Percentiles rank a stretch among this genome's conserved stretches.
phyloP scores from a whole-genome alignment of 495 filamentous ascomycete species.

The Xylaria longipes region DNA sequence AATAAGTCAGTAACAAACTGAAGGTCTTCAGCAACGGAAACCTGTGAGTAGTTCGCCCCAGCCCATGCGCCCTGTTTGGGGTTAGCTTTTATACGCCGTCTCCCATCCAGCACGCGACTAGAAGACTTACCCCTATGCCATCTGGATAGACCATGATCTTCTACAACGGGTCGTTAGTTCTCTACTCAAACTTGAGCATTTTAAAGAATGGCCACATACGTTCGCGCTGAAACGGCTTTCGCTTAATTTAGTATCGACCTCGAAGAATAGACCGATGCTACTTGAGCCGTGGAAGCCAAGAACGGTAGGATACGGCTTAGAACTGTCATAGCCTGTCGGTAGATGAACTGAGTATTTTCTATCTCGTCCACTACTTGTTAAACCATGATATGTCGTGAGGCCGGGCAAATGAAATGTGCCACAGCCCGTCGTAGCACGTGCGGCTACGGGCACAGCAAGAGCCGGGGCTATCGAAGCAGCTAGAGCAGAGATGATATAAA shows the following conservation, averaged over 20 bases:
- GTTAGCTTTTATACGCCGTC: conserved; percentile 8
- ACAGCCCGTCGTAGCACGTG: conserved; percentile 32
- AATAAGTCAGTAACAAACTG: conserved; percentile 58
- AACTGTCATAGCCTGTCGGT: conserved; percentile 33
- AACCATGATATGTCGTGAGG: conserved; percentile 32
- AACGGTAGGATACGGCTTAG: conserved; percentile 36
- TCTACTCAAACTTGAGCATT: background rate
- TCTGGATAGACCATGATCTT: conserved; percentile 46
- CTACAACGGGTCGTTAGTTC: conserved; percentile 15
- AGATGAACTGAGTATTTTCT: conserved; percentile 39
- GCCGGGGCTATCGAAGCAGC: conserved; percentile 17
- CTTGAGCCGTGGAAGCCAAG: conserved; percentile 41
- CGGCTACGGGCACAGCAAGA: conserved; percentile 13
- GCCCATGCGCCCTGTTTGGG: conserved; percentile 40
- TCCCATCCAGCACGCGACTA: background rate
- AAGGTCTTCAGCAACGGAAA: conserved; percentile 50
- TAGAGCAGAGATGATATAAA: conserved; percentile 21
- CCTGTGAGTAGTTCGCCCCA: conserved; percentile 41
- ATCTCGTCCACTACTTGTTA: conserved; percentile 37
- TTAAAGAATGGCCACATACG: conserved; percentile 11
- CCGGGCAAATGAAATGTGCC: conserved; percentile 31
- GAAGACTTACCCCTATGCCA: conserved; percentile 35
- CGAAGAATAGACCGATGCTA: conserved; percentile 42
- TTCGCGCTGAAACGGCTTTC: conserved; percentile 35
- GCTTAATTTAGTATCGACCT: conserved; percentile 40